A percentile compares a stretch with the other conserved stretches of the same genome.
Evolutionary conservation across 148 eudicot species (phyloP).

Genomic region (Rhododendron griersonianum): DNA sequence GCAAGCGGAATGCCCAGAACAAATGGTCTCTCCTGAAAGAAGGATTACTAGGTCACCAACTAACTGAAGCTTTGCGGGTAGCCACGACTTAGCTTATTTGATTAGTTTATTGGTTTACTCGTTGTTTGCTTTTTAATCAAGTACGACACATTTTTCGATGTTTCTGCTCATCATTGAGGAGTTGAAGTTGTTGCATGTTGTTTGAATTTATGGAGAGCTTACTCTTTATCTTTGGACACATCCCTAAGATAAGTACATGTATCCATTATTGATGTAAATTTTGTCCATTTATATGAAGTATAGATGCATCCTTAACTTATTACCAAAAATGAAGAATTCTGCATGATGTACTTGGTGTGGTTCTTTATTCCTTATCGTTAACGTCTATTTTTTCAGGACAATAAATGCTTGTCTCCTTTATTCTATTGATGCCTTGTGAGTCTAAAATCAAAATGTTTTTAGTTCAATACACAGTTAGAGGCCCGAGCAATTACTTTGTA

Average conservation of each 20-base stretch:
- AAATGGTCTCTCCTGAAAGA: conserved; percentile 86
- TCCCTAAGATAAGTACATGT: background rate
- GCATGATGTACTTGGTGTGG: background rate
- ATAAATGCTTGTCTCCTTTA: background rate
- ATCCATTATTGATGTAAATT: background rate
- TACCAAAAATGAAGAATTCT: background rate
- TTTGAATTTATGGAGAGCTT: background rate
- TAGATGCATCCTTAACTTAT: background rate
- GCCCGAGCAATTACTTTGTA: background rate
- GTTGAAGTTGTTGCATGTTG: background rate
- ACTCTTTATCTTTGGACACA: background rate
- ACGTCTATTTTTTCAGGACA: background rate
- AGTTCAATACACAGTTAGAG: background rate
- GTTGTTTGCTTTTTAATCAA: background rate
- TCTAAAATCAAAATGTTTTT: background rate
- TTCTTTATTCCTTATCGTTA: background rate
- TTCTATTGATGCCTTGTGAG: background rate
- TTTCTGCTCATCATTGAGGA: background rate
- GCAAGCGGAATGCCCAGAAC: conserved; percentile 69
- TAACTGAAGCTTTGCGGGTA: conserved; percentile 67
- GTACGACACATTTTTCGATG: background rate
- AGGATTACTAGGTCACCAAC: conserved; percentile 70
- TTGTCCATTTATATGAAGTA: background rate
- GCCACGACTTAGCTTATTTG: background rate
- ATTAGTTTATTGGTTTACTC: background rate